A percentile compares a stretch with the other conserved stretches of the same genome.
These are phyloP conservation scores for Fraxinus nigra DNA, from an alignment of 305 asterid species.

Conservation along the genomic window DNA sequence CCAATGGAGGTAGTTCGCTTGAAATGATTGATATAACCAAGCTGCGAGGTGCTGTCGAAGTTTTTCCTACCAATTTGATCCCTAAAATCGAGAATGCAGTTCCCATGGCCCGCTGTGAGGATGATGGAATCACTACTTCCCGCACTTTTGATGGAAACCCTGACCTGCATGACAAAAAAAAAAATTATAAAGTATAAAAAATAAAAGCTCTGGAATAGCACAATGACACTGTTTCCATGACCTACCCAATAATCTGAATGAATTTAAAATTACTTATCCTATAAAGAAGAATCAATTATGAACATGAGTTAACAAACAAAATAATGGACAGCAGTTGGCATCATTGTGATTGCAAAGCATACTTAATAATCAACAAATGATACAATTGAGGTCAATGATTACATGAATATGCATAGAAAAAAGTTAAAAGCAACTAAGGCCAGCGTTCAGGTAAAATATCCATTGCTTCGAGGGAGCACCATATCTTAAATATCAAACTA, in stretches of 20 bases:
- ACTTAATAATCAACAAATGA: background rate
- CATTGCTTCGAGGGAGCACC: background rate
- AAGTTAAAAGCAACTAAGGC: background rate
- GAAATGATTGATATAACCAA: constrained; percentile 28
- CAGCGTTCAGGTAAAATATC: background rate
- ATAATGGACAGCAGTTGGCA: background rate
- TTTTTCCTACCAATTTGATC: constrained; percentile 42
- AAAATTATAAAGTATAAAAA: background rate
- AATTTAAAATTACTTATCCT: background rate
- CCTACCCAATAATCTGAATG: background rate
- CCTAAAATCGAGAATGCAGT: constrained; percentile 59
- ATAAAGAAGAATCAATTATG: background rate
- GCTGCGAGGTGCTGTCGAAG: constrained; percentile 26
- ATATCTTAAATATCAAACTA: background rate
- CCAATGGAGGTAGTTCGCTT: constrained; percentile 30
- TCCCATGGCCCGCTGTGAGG: constrained; percentile 53
- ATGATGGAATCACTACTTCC: constrained; percentile 41
- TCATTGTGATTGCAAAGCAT: background rate
- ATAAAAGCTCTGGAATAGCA: background rate
- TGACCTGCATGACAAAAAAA: constrained; percentile 44
- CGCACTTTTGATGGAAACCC: constrained; percentile 48
- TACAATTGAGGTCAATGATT: background rate
- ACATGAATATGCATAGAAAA: background rate
- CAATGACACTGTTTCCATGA: background rate
- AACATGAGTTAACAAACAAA: background rate